phyloP scores from a whole-genome alignment of 345 rosid genomes.

The Limnanthes douglasii region DNA sequence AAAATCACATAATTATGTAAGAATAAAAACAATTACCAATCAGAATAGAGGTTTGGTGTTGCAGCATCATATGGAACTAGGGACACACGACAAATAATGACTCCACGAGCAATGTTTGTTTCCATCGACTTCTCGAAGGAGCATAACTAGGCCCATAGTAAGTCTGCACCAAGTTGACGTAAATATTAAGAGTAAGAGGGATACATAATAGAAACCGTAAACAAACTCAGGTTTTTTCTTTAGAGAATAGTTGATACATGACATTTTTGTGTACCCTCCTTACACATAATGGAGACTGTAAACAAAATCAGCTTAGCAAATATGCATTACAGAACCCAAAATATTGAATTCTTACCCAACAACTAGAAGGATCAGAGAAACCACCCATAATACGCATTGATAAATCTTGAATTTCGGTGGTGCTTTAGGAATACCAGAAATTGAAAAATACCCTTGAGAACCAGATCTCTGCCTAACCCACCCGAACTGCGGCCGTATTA shows the following conservation, averaged over 20 bases:
- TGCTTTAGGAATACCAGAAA: constrained; percentile 25
- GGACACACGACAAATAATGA: constrained; percentile 60
- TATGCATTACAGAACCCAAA: not conserved
- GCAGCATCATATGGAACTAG: constrained; percentile 61
- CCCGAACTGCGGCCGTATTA: constrained; percentile 63
- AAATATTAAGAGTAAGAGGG: not conserved
- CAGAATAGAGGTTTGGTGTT: constrained; percentile 27
- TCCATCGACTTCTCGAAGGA: constrained; percentile 53
- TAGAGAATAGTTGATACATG: not conserved
- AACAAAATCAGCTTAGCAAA: not conserved
- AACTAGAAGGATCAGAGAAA: constrained; percentile 32
- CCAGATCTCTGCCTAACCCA: constrained; percentile 36
- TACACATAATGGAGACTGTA: not conserved
- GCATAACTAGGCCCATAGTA: constrained; percentile 26
- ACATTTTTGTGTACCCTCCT: not conserved
- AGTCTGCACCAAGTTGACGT: constrained; percentile 17
- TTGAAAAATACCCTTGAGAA: constrained; percentile 12
- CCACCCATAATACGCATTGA: constrained; percentile 43
- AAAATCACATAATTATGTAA: not conserved
- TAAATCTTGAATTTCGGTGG: constrained; percentile 41
- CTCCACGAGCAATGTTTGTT: constrained; percentile 74
- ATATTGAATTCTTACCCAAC: constrained; percentile 29
- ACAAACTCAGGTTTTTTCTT: not conserved
- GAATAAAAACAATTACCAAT: constrained; percentile 20
- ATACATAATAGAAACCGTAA: too few relatives aligned